Base-by-base conservation (phyloP, 2,329 filamentous ascomycete species). In the Chrysoporthe austroafricana region DNA sequence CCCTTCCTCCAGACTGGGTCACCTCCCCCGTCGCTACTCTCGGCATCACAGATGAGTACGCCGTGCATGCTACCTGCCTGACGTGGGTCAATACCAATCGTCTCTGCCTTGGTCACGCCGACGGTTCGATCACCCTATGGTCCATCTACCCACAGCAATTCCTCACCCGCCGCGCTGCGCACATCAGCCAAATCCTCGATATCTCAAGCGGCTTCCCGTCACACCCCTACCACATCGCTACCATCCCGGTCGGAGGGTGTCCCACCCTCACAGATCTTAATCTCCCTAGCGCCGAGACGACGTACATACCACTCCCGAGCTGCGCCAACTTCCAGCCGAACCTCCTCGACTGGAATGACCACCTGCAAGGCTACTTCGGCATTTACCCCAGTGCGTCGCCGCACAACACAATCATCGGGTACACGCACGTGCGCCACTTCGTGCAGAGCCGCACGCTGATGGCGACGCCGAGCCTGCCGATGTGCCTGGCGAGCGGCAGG, bases 121-220 rank as follows among this genome's bases (percentile, higher is more conserved):
- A 89, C 69, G 86, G 86, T 43, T 85, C 83, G 26, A 77, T 88
- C 46, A 80, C 81, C 26, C 77, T 88, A 13, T 89, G 86, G 86
- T 88, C 86, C 13, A 72, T 88, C 54, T 78, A 79, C 50, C 86
- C 86, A 0, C 76, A 74, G 57, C 76, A 78, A 36, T 76, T 87
- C 62, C 77, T 88, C 39, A 82, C 82, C 54, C 82, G 86, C 2
- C 81, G 85, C 61, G 79, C 83, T 4, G 78, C 84, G n/a, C 86
- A 88, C 72, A 81, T 83, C 68, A 86, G 81, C 61, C 77, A 81
- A 64, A 79, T 88, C 4, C 79, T 88, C 69, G 85, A 88, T 71
- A 80, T 89, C 43, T 80, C 81, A 67, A 84, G 85, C 0, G 85
- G 81, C 26, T 88, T 86, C 70, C 86, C 86, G 4, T 85, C 86